Base-by-base conservation (phyloP, 768 basidiomycete genomes). In the Mycena rebaudengoi region DNA sequence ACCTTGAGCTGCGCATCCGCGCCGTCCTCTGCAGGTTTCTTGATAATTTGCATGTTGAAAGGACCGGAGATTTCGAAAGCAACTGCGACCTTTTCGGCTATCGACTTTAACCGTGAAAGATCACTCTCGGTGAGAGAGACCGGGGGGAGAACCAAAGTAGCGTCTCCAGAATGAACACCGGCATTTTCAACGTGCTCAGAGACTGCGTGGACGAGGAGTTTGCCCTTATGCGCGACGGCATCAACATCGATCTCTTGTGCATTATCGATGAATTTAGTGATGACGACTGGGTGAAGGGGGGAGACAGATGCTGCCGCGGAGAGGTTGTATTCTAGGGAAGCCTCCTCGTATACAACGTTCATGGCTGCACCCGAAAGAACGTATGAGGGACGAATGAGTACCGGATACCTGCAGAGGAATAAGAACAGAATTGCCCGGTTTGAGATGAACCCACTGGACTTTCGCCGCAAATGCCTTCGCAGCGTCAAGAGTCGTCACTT, bases 1-100 rank as follows among this genome's bases (percentile, higher is more conserved):
- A 99, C 98, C 82, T 97, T 99, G 69, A 99, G 88, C 59, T 88
- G 85, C 25, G 88, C 83, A 62, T 88, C 83, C 52, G 85, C 79
- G 4, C 77, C 80, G 16, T 76, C 74, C 23, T 82, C 82, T 2
- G 86, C 77, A 12, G 82, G 83, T 75, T 95, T 94, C 74, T 92
- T 88, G 80, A 99, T 99, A 76, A 99, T 88, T 78, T 99, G 98
- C 96, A 99, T 99, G 78, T 99, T 99, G 89, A 89, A 99, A 7
- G 98, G 98, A 33, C 98, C 98, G 26, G 95, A 98, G 54, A 99
- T 99, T 71, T 98, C 85, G 78, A 99, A 98, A 11, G 96, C 98
- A 37, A 84, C 82, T 32, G 95, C 97, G 64, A 99, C 96, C 80
- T 98, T 98, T 77, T 94, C 88, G 0, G 97, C 95, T 64, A 99